phyloP scores from a whole-genome alignment of 352 stramenopile species.

The Pythium pyrilobum region DNA sequence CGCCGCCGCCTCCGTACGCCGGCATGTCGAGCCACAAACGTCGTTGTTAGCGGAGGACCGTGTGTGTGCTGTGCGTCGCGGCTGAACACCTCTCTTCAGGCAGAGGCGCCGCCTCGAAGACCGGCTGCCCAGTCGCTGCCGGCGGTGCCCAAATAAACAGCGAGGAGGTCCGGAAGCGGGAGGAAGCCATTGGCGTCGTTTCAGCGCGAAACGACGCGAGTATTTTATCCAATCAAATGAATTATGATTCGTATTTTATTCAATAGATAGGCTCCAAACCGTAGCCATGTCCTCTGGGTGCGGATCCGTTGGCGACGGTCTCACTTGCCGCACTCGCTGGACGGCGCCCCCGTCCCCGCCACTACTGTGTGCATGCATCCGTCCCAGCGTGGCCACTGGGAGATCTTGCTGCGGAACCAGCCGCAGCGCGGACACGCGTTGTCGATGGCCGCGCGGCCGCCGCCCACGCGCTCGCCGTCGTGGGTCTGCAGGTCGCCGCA shows the following conservation, averaged over 20 bases:
- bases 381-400: conserved; percentile 11
- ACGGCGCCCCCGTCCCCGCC: too few species aligned
- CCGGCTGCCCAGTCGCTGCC: too few species aligned
- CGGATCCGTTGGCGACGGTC: too few species aligned
- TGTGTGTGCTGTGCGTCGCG: too few species aligned
- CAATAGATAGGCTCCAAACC: too few species aligned
- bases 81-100: too few species aligned
- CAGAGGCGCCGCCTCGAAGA: too few species aligned
- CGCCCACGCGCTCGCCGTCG: not conserved
- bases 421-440: conserved; percentile 11
- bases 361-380: not conserved
- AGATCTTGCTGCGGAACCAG: conserved; percentile 10
- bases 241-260: too few species aligned
- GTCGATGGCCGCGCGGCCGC: not conserved
- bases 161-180: not conserved
- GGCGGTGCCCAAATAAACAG: not conserved
- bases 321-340: too few species aligned
- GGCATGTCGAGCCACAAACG: conserved; percentile 6
- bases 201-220: not conserved
- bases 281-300: too few species aligned
- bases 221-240: not conserved
- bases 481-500: conserved; percentile 2
- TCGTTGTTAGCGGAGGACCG: too few species aligned
- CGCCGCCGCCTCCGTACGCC: conserved; percentile 24
- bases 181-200: not conserved